Conservation (phyloP, 768 basidiomycete genomes). For the Tylopilus vinaceipallidus region DNA sequence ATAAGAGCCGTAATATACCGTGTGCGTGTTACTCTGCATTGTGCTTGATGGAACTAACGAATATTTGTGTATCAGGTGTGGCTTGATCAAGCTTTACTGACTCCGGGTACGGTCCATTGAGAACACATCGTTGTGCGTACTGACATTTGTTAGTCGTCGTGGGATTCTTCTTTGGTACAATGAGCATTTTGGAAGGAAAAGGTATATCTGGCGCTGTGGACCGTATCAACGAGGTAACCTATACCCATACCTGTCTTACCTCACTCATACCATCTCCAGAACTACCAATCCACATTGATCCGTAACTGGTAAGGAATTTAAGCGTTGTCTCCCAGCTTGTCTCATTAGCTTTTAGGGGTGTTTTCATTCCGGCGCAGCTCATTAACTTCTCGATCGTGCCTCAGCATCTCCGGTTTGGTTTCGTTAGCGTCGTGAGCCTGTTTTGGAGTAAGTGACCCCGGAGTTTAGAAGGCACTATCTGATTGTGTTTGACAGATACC, state of each 20-base stretch:
- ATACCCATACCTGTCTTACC: background rate
- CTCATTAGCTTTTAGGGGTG: conserved; percentile 43
- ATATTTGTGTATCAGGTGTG: conserved; percentile 54
- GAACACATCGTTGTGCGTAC: conserved; percentile 16
- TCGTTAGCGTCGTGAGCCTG: conserved; percentile 73
- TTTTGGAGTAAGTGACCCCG: conserved; percentile 68
- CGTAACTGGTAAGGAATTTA: conserved; percentile 61
- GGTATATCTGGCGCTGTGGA: conserved; percentile 47
- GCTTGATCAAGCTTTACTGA: conserved; percentile 77
- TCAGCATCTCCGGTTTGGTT: conserved; percentile 70
- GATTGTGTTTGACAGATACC: conserved; percentile 42
- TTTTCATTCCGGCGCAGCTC: conserved; percentile 74
- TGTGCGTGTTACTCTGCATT: conserved; percentile 37
- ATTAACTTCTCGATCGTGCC: conserved; percentile 80
- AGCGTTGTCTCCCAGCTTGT: too few species aligned
- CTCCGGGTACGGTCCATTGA: conserved; percentile 48
- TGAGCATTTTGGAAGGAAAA: conserved; percentile 81
- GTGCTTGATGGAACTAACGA: background rate
- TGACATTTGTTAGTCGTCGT: conserved; percentile 37
- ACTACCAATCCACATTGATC: conserved; percentile 69
- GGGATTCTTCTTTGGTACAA: conserved; percentile 65
- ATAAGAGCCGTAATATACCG: conserved; percentile 58
- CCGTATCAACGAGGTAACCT: conserved; percentile 39
- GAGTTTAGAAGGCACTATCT: conserved; percentile 1
- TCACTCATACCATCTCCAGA: conserved; percentile 37